Percentiles rank a stretch among this genome's conserved stretches.
phyloP scores from a whole-genome alignment of 2,329 filamentous ascomycete species.

The Pestalotiopsis sp. region DNA sequence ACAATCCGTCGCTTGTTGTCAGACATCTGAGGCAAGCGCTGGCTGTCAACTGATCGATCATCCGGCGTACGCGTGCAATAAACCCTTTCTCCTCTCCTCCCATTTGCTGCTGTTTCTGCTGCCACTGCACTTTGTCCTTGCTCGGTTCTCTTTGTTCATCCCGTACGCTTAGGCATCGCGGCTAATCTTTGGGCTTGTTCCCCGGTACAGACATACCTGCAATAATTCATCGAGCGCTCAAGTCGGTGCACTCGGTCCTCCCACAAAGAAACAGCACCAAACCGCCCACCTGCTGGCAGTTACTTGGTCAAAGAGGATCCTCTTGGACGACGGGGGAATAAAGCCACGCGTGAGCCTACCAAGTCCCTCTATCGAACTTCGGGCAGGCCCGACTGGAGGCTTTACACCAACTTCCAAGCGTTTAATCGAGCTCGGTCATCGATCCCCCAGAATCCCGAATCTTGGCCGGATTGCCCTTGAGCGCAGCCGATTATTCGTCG shows the following conservation, averaged over 20 bases:
- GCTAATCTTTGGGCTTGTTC: slow-evolving; percentile 6
- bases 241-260: slow-evolving; percentile 5
- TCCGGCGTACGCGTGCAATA: neutral
- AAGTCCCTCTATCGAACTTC: slow-evolving; percentile 3
- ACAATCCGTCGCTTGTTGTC: neutral
- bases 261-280: slow-evolving; percentile 12
- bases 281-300: neutral
- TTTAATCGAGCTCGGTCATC: neutral
- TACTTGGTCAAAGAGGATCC: neutral
- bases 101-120: neutral
- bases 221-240: slow-evolving; percentile 1
- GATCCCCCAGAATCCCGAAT: neutral
- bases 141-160: neutral
- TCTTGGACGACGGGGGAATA: neutral
- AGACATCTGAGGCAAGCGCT: slow-evolving; percentile 12
- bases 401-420: neutral
- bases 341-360: neutral
- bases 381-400: slow-evolving; percentile 11
- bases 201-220: slow-evolving; percentile 2
- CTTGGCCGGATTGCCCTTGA: neutral
- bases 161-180: neutral
- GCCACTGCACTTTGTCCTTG: neutral
- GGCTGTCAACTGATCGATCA: slow-evolving; percentile 1
- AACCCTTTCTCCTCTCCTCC: neutral
- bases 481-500: neutral